A percentile compares a stretch with the other conserved stretches of the same genome.
These are phyloP conservation scores for Pseudoturritis turrita DNA, from an alignment of 345 rosid genomes.

Conservation along the genomic window DNA sequence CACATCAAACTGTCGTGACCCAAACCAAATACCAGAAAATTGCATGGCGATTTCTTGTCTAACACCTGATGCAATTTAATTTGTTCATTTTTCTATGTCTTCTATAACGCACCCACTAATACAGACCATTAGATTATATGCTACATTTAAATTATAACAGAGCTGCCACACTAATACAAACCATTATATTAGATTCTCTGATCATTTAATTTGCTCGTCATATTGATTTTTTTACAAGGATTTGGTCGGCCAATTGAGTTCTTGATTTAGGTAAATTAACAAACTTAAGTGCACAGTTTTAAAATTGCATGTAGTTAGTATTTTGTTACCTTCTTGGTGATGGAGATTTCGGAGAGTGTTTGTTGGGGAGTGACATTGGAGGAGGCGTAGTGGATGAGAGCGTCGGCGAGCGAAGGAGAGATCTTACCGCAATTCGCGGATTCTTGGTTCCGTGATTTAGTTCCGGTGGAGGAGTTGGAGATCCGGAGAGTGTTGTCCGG, in stretches of 20 bases:
- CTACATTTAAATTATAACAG: no score
- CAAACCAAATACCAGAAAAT: conserved; percentile 77
- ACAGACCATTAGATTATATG: background rate
- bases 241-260: background rate
- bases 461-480: conserved; percentile 11
- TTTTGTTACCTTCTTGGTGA: conserved; percentile 43
- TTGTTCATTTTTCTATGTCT: background rate
- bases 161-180: background rate
- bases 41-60: conserved; percentile 71
- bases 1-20: conserved; percentile 96
- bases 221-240: background rate
- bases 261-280: background rate
- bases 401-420: conserved; percentile 61
- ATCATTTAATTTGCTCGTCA: background rate
- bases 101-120: background rate
- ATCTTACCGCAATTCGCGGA: conserved; percentile 45
- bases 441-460: background rate
- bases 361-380: conserved; percentile 88
- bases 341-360: conserved; percentile 71
- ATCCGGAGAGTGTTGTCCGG: background rate
- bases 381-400: conserved; percentile 70
- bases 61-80: conserved; percentile 27
- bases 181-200: background rate
- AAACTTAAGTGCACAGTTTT: background rate
- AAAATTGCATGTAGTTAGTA: background rate